Conservation (phyloP, 169 alveolate genomes). For the Babesia caballi region DNA sequence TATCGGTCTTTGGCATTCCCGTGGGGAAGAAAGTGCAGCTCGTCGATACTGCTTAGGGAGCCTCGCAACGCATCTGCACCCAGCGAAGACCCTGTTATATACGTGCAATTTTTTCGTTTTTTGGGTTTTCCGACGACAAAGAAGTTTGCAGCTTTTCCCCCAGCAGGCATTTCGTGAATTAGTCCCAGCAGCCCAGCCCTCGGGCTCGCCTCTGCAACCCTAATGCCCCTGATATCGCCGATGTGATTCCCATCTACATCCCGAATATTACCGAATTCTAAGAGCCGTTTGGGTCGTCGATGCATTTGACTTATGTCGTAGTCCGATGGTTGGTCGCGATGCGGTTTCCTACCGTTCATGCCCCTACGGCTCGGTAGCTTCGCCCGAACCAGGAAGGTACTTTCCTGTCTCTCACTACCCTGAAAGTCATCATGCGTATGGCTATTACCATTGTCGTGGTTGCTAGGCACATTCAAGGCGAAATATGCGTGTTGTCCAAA, state of each 20-base stretch:
- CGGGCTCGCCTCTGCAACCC: neutral
- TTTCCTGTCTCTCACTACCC: neutral
- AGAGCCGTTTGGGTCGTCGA: neutral
- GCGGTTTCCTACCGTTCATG: neutral
- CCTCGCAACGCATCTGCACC: neutral
- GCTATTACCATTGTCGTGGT: neutral
- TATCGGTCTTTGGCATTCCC: neutral
- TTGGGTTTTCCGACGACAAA: neutral
- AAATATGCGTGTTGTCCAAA: slow-evolving; percentile 14
- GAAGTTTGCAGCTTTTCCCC: neutral
- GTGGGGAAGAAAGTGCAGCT: slow-evolving; percentile 44
- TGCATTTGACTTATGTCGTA: neutral
- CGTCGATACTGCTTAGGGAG: slow-evolving; percentile 12
- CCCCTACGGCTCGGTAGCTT: neutral
- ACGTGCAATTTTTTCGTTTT: neutral
- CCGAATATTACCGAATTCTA: neutral
- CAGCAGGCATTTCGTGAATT: neutral
- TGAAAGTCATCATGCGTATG: neutral
- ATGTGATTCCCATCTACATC: neutral
- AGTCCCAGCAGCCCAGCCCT: neutral
- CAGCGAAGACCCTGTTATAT: neutral
- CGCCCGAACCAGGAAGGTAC: neutral
- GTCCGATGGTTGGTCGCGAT: neutral
- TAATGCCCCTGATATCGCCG: neutral
- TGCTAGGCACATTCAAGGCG: neutral